These are phyloP conservation scores for Boletellus sp. DNA, from an alignment of 768 basidiomycete species.

Conservation along the genomic window DNA sequence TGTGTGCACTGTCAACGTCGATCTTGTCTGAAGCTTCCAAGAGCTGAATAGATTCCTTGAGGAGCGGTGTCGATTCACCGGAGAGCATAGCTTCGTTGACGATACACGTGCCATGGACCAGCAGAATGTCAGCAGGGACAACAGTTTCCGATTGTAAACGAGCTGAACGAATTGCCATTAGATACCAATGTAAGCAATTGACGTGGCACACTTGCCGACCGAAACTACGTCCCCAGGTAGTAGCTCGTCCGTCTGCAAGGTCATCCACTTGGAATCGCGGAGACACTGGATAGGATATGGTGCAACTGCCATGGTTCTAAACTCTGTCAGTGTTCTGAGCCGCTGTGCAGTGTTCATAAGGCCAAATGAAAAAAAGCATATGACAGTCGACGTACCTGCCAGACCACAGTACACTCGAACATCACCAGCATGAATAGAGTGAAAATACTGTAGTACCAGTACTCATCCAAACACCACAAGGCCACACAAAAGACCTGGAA, in stretches of 20 bases:
- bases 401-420: conserved; percentile 98
- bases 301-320: conserved; percentile 92
- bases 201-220: conserved; percentile 51
- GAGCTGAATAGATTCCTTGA: conserved; percentile 93
- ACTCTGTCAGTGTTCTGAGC: conserved; percentile 89
- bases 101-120: conserved; percentile 90
- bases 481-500: conserved; percentile 99
- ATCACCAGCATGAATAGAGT: conserved; percentile 98
- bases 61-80: conserved; percentile 93
- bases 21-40: conserved; percentile 70
- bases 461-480: conserved; percentile 96
- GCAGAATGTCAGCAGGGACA: conserved; percentile 88
- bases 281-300: conserved; percentile 85
- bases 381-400: conserved; percentile 64
- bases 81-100: conserved; percentile 99
- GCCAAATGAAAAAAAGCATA: background rate
- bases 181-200: background rate
- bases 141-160: conserved; percentile 76
- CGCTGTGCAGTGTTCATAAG: conserved; percentile 48
- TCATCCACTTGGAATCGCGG: conserved; percentile 76
- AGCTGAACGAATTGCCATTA: conserved; percentile 35
- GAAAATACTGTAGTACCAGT: conserved; percentile 98
- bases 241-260: conserved; percentile 79
- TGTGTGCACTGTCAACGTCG: conserved; percentile 84
- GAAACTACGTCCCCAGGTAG: conserved; percentile 90